A percentile compares a stretch with the other conserved stretches of the same genome.
phyloP scores from a whole-genome alignment of 1,284 basidiomycete genomes.

The Pseudozyma thailandica region DNA sequence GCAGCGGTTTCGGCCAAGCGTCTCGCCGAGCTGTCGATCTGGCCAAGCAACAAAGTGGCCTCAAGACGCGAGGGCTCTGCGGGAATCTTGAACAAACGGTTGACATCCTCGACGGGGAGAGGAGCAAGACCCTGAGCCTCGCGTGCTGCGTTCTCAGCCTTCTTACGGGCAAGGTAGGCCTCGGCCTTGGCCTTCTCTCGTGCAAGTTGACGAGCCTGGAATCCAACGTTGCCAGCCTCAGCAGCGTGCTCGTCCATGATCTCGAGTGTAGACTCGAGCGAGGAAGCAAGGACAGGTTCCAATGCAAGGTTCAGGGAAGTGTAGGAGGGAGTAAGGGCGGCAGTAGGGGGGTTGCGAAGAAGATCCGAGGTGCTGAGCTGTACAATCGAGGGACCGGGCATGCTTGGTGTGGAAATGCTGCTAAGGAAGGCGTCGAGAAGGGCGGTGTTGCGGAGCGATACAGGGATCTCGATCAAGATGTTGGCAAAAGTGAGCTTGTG shows the following conservation, averaged over 20 bases:
- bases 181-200: constrained; percentile 88
- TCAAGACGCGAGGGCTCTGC: constrained; percentile 90
- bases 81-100: constrained; percentile 79
- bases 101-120: constrained; percentile 72
- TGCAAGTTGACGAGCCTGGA: constrained; percentile 88
- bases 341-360: constrained; percentile 57
- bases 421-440: constrained; percentile 86
- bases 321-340: constrained; percentile 57
- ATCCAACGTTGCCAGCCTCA: constrained; percentile 81
- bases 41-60: constrained; percentile 74
- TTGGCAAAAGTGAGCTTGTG: constrained; percentile 88
- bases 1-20: constrained; percentile 68
- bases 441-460: constrained; percentile 87
- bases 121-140: constrained; percentile 85
- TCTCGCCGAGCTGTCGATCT: constrained; percentile 68
- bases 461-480: constrained; percentile 88
- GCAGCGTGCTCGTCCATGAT: constrained; percentile 64
- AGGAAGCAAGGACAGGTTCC: constrained; percentile 65
- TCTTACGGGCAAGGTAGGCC: constrained; percentile 70
- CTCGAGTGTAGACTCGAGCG: constrained; percentile 65
- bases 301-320: constrained; percentile 65
- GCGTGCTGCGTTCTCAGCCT: constrained; percentile 86
- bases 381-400: constrained; percentile 65
- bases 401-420: constrained; percentile 73
- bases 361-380: constrained; percentile 53